phyloP scores from a whole-genome alignment of 345 rosid genomes.

The Aquilaria malaccensis region DNA sequence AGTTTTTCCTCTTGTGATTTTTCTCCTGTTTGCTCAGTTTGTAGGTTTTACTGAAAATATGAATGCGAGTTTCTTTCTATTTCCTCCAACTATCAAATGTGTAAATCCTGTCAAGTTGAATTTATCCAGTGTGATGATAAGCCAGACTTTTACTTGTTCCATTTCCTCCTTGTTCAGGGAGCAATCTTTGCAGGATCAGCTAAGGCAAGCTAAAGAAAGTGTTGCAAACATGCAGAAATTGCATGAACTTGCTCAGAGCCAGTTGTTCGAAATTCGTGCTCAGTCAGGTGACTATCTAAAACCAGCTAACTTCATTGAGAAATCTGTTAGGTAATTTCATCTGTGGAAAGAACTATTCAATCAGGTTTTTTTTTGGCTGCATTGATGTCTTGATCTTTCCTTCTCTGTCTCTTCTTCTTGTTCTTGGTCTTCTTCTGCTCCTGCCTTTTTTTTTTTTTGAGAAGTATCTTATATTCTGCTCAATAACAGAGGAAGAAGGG shows the following conservation, averaged over 20 bases:
- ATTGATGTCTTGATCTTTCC: neutral
- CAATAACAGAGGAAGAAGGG: conserved; percentile 73
- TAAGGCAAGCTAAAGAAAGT: conserved; percentile 93
- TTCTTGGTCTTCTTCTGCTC: conserved; percentile 6
- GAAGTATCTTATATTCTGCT: conserved; percentile 10
- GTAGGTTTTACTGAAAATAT: neutral
- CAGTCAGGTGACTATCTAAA: conserved; percentile 71
- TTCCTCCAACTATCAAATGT: neutral
- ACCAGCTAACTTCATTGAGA: neutral
- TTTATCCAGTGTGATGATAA: neutral
- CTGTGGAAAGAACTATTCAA: neutral
- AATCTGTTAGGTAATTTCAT: conserved; percentile 1
- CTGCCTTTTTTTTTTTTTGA: neutral
- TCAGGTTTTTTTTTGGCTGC: neutral
- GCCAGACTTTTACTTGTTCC: neutral
- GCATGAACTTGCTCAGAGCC: conserved; percentile 99
- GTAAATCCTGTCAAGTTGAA: neutral
- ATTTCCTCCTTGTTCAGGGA: conserved; percentile 41
- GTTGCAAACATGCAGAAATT: conserved; percentile 88
- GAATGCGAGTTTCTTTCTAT: neutral
- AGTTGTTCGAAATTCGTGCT: conserved; percentile 88
- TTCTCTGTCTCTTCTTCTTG: neutral
- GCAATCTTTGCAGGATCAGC: conserved; percentile 92
- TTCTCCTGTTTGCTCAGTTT: neutral
- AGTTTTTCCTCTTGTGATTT: neutral